Evolutionary conservation across 1,284 basidiomycete species (phyloP).

Genomic region (Ganoderma boninense): DNA sequence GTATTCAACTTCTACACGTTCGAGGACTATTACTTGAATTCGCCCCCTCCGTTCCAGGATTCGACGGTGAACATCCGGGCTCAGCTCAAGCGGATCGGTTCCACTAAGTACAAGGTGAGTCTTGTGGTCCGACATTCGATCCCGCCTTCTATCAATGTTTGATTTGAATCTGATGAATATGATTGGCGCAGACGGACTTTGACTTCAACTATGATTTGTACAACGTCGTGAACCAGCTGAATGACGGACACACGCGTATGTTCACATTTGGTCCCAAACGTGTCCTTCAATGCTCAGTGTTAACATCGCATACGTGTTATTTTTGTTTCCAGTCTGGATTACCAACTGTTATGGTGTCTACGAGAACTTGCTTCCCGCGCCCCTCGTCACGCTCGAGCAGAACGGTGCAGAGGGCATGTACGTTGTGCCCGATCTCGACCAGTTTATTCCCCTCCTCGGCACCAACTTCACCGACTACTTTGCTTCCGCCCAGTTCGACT

Average conservation of each 20-base stretch:
- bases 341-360: slow-evolving; percentile 64
- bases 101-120: slow-evolving; percentile 54
- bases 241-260: slow-evolving; percentile 72
- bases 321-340: slow-evolving; percentile 55
- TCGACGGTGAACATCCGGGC: slow-evolving; percentile 64
- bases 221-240: slow-evolving; percentile 62
- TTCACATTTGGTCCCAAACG: slow-evolving; percentile 6
- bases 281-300: not conserved
- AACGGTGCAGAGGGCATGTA: slow-evolving; percentile 62
- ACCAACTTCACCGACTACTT: slow-evolving; percentile 56
- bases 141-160: not conserved
- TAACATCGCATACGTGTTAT: no score
- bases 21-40: slow-evolving; percentile 67
- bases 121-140: not conserved
- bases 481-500: slow-evolving; percentile 61
- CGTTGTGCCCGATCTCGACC: slow-evolving; percentile 57
- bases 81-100: slow-evolving; percentile 56
- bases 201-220: slow-evolving; percentile 70
- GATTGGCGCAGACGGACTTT: slow-evolving; percentile 50
- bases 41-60: slow-evolving; percentile 68
- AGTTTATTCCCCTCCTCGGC: slow-evolving; percentile 32
- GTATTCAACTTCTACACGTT: slow-evolving; percentile 75
- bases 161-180: not conserved
- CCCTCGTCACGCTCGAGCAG: slow-evolving; percentile 61
- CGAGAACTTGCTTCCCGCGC: slow-evolving; percentile 68